phyloP scores from a whole-genome alignment of 768 basidiomycete genomes.

The Sistotremastrum niveocremeum region DNA sequence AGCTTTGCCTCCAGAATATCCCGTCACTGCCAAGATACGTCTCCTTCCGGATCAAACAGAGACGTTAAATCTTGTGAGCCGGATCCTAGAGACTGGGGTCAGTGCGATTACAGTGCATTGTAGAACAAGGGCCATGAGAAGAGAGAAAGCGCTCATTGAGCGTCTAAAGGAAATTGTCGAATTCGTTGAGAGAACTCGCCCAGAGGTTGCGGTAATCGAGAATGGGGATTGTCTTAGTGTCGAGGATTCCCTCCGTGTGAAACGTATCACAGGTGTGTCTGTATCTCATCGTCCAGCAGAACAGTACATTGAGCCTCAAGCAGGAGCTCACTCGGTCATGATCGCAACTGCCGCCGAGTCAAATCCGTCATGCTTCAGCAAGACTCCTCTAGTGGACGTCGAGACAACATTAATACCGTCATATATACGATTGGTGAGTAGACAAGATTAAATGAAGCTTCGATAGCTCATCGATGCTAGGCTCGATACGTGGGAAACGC shows the following conservation, averaged over 20 bases:
- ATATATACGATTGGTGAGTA: slow-evolving; percentile 57
- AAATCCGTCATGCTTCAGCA: slow-evolving; percentile 81
- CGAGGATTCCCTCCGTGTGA: slow-evolving; percentile 66
- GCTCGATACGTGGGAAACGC: slow-evolving; percentile 64
- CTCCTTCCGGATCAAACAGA: slow-evolving; percentile 76
- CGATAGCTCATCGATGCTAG: slow-evolving; percentile 21
- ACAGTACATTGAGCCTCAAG: background rate
- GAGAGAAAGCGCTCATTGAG: slow-evolving; percentile 64
- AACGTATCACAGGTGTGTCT: slow-evolving; percentile 54
- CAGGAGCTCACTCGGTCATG: slow-evolving; percentile 87
- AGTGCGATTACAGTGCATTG: slow-evolving; percentile 90
- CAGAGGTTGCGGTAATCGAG: slow-evolving; percentile 76
- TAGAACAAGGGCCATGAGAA: slow-evolving; percentile 83
- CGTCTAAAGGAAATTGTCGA: slow-evolving; percentile 77
- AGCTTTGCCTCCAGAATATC: slow-evolving; percentile 61
- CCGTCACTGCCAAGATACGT: slow-evolving; percentile 91
- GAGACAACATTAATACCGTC: slow-evolving; percentile 55
- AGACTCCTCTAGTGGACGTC: slow-evolving; percentile 51
- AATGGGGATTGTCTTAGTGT: slow-evolving; percentile 85
- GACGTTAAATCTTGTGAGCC: slow-evolving; percentile 78
- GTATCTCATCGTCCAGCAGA: background rate
- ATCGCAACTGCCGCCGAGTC: slow-evolving; percentile 90
- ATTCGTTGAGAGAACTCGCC: slow-evolving; percentile 60
- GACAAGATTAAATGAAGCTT: background rate
- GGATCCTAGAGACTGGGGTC: slow-evolving; percentile 79